Evolutionary conservation across 805 yeast species (phyloP).

Genomic region (Candida koratica): DNA sequence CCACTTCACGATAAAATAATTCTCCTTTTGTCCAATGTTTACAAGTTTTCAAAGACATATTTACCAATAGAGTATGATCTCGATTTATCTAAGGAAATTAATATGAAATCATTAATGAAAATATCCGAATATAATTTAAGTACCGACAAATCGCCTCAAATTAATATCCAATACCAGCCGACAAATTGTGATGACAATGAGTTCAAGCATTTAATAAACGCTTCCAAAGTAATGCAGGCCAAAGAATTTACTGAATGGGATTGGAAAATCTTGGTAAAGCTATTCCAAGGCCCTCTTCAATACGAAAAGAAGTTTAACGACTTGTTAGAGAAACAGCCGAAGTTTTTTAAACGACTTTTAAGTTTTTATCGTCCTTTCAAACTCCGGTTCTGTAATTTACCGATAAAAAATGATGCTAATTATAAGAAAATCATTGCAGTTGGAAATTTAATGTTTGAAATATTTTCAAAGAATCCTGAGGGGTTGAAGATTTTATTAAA

Average conservation of each 20-base stretch:
- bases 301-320: conserved; percentile 75
- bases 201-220: conserved; percentile 60
- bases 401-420: conserved; percentile 32
- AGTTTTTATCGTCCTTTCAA: conserved; percentile 92
- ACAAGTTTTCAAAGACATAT: conserved; percentile 11
- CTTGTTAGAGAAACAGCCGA: conserved; percentile 64
- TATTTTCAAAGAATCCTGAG: conserved; percentile 55
- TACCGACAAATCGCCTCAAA: background rate
- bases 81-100: conserved; percentile 11
- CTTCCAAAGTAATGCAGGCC: conserved; percentile 69
- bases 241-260: conserved; percentile 85
- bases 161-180: conserved; percentile 1
- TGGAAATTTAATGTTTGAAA: conserved; percentile 71
- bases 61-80: conserved; percentile 14
- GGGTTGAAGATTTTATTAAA: conserved; percentile 66
- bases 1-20: conserved; percentile 12
- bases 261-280: conserved; percentile 67
- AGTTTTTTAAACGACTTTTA: conserved; percentile 76
- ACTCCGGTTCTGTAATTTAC: conserved; percentile 55
- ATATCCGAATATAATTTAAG: conserved; percentile 12
- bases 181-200: conserved; percentile 53
- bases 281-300: conserved; percentile 81
- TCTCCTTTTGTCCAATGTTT: conserved; percentile 12
- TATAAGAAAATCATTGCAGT: conserved; percentile 59
- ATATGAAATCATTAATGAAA: conserved; percentile 12